A percentile compares a stretch with the other conserved stretches of the same genome.
Evolutionary conservation across 768 basidiomycete species (phyloP).

Genomic region (Leccinum fibrillosum): DNA sequence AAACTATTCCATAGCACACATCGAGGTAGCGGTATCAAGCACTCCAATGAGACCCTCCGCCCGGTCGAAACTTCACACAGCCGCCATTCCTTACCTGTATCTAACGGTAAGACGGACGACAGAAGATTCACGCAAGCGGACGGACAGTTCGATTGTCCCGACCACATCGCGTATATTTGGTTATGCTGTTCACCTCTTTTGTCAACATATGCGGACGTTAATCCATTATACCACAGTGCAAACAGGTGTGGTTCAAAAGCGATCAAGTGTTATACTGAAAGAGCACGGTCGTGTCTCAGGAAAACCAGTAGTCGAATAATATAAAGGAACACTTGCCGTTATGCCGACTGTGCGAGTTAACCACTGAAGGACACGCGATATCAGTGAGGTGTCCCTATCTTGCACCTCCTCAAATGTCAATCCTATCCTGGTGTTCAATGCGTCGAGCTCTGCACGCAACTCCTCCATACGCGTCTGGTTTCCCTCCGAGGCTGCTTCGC

Average conservation of each 20-base stretch:
- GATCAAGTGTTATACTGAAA: background rate
- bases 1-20: too few relatives aligned
- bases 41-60: background rate
- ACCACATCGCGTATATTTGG: background rate
- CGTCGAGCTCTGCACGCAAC: conserved; percentile 1
- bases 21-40: too few relatives aligned
- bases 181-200: background rate
- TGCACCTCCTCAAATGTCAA: background rate
- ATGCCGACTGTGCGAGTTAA: background rate
- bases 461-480: background rate
- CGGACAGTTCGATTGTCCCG: background rate
- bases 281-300: background rate
- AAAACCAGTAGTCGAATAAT: background rate
- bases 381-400: background rate
- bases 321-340: background rate
- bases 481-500: background rate
- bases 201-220: background rate
- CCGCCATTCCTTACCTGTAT: background rate
- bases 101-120: background rate
- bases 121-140: background rate
- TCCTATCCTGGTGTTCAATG: background rate
- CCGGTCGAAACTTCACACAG: background rate
- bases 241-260: background rate
- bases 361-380: conserved; percentile 3
- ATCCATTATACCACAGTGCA: background rate